Evolutionary conservation across 1,284 basidiomycete genomes (phyloP).

Genomic region (Prillingera fragicola): DNA sequence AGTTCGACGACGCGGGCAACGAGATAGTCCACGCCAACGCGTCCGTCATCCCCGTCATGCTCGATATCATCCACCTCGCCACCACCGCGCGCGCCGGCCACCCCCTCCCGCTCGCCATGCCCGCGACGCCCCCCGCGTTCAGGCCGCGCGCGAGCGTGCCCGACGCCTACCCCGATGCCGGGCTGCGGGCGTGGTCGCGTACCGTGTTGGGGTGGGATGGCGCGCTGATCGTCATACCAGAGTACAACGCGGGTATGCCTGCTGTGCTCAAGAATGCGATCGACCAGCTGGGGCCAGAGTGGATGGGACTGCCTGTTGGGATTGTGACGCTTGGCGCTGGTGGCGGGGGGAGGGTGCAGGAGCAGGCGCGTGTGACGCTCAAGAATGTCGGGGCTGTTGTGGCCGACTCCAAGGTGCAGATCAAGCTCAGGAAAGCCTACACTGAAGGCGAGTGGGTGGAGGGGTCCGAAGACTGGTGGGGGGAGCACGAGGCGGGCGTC

Average conservation of each 20-base stretch:
- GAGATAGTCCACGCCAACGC: no score
- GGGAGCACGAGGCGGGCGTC: no score
- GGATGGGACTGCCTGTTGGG: conserved; percentile 18
- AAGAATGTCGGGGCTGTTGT: no score
- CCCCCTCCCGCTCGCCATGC: conserved; percentile 14
- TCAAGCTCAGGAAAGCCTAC: no score
- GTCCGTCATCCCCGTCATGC: no score
- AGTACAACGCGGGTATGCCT: conserved; percentile 30
- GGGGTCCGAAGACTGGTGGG: no score
- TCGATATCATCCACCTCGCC: conserved; percentile 12
- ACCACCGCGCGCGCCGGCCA: conserved; percentile 11
- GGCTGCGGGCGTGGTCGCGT: conserved; percentile 17
- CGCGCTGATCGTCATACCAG: conserved; percentile 25
- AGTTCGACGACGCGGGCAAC: no score
- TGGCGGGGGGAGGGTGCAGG: conserved; percentile 18
- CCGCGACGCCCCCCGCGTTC: conserved; percentile 6
- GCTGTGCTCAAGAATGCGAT: conserved; percentile 29
- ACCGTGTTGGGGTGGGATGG: conserved; percentile 18
- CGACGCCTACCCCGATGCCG: conserved; percentile 6
- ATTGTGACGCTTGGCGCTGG: conserved; percentile 24
- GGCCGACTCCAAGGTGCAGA: no score
- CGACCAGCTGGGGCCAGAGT: conserved; percentile 33
- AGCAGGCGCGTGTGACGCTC: conserved; percentile 6
- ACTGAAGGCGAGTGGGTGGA: no score
- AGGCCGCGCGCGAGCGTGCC: conserved; percentile 9